Evolutionary conservation across 176 grass and related monocot species (phyloP), one percentile per base, ranked within the genome.

Genomic region (Pharus latifolius): DNA sequence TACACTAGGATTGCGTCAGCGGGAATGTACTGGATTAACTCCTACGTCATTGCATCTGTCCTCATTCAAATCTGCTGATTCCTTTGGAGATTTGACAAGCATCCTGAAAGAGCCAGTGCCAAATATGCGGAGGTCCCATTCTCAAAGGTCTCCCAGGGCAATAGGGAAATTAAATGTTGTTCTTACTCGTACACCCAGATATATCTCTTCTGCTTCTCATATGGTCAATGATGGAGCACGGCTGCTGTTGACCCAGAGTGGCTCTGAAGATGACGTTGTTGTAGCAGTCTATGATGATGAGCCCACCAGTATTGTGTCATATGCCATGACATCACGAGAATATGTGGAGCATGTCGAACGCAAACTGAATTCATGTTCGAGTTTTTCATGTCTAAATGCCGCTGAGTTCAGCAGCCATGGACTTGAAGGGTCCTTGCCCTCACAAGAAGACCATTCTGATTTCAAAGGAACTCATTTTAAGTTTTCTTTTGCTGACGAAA

Each of bases 271-370:
- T 79, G 63, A 56, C 72, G 78, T 72, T 46, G 67, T 80, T 3
- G 49, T 93, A 68, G 89, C 87, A 72, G 87, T 99, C 19, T 99
- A 99, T 76, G 95, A 99, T 76, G 87, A 94, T 83, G 95, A 99
- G 64, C 95, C 95, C 25, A 90, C 90, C 47, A 99, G 95, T 53
- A 99, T 99, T 71, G 76, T 99, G 51, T 92, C 95, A 56, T 92
- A 94, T 18, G 81, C 90, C 27, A 80, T 99, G 82, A 86, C 77
- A 50, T 86, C 83, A 76, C 15, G 76, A 76, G 83, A 86, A 76
- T 86, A 86, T 58, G 65, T n/a, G 12, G 63, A 64, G 28, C 77
- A 81, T 64, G 65, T 86, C 49, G 76, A 38, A 50, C 32, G 49
- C 14, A 64, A 46, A 76, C 32, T 81, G 44, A 76, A 64, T 76